Base-by-base conservation (phyloP, 2,329 filamentous ascomycete genomes). In the Gaeumannomyces tritici region DNA sequence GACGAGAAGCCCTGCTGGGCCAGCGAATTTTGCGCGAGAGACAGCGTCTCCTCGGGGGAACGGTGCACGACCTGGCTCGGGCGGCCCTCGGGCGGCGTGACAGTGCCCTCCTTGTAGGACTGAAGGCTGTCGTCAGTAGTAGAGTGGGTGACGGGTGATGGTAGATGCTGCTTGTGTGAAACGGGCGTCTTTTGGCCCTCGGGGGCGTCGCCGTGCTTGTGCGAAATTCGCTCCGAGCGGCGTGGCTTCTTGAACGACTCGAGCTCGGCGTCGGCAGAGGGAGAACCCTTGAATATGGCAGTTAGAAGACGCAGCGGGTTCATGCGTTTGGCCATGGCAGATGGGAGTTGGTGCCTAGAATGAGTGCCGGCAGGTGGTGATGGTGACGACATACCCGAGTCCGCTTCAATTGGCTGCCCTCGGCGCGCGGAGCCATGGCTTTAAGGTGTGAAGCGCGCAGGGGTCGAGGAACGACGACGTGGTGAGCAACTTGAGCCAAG, bases 221-320 rank as follows among this genome's bases (percentile, higher is more conserved):
- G 83, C 42, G 83, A 86, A 64, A 91, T 78, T 65, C 90, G 87
- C 67, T 90, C 81, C 57, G 90, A 92, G 63, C 91, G 86, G 66
- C 93, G 88, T 64, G 89, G 87, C 74, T 96, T 96, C 82, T 97
- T 97, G 33, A 61, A 61, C 66, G 82, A 78, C 65, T 92, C 88
- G 66, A 82, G 80, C 66, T 82, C 80, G 67, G 84, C 81, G 65
- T 81, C 77, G 68, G 84, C 80, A 84, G 59, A 60, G 68, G 83
- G 79, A 55, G 88, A 90, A 68, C 80, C 83, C 89, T 93, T 75
- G 67, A 72, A 63, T 33, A 66, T 28, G 42, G 61, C 56, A 15
- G 55, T 61, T 57, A 61, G 60, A 12, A 61, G 26, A n/a, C 51
- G 55, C 24, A 61, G 55, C 63, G 60, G 61, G 71, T 73, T 70